phyloP scores from a whole-genome alignment of 2,329 filamentous ascomycete genomes.

The Alternaria alternata region DNA sequence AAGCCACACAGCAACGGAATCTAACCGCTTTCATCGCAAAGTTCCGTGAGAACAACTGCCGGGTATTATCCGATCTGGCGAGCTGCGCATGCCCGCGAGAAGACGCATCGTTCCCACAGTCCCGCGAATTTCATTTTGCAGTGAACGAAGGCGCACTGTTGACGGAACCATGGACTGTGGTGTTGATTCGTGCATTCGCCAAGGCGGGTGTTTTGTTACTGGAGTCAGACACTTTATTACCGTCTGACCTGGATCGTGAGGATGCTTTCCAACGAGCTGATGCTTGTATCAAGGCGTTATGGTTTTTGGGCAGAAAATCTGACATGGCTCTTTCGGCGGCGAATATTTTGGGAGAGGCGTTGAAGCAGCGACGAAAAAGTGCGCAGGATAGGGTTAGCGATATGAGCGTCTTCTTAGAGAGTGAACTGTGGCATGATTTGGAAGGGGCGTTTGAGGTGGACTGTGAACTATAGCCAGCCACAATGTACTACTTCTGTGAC shows the following conservation, averaged over 20 bases:
- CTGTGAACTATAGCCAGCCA: constrained; percentile 21
- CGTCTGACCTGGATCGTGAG: constrained; percentile 20
- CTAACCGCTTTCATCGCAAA: constrained; percentile 47
- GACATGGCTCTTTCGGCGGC: constrained; percentile 59
- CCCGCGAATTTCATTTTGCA: constrained; percentile 61
- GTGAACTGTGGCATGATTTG: constrained; percentile 38
- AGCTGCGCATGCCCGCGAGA: constrained; percentile 53
- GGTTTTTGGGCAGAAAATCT: constrained; percentile 64
- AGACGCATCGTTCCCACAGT: constrained; percentile 38
- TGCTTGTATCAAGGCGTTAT: constrained; percentile 62
- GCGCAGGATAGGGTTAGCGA: constrained; percentile 32
- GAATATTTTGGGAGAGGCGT: constrained; percentile 46
- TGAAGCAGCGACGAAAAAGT: constrained; percentile 39
- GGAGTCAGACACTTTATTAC: constrained; percentile 38
- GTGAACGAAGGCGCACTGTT: constrained; percentile 64
- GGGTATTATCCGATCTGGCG: constrained; percentile 60
- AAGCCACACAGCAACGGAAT: constrained; percentile 35
- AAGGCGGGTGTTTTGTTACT: constrained; percentile 57
- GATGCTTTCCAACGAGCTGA: constrained; percentile 53
- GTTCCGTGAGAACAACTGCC: constrained; percentile 57
- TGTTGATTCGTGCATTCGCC: constrained; percentile 63
- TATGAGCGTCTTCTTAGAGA: constrained; percentile 35
- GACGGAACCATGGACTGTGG: constrained; percentile 67
- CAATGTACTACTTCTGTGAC: constrained; percentile 8
- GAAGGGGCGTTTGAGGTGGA: constrained; percentile 28